These are phyloP conservation scores for Penicillium lividum DNA, from an alignment of 495 filamentous ascomycete genomes.

Conservation along the genomic window DNA sequence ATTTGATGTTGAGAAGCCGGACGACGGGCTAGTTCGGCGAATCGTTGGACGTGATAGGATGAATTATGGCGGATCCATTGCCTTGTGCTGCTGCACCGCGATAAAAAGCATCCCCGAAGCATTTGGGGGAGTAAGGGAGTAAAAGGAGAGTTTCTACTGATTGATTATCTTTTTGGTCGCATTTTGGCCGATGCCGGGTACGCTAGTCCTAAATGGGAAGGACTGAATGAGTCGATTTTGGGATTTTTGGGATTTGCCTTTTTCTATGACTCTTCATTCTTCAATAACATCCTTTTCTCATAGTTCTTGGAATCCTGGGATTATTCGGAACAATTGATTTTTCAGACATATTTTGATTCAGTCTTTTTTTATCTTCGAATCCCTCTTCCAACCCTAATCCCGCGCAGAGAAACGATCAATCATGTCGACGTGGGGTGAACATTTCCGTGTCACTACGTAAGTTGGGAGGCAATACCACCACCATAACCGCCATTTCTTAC, in stretches of 20 bases:
- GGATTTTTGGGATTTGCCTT: constrained; percentile 14
- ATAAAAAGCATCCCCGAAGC: constrained; percentile 20
- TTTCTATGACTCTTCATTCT: background rate
- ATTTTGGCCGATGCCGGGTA: constrained; percentile 30
- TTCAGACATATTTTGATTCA: no score
- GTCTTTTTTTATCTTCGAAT: background rate
- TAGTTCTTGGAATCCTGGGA: background rate
- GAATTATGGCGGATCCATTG: constrained; percentile 34
- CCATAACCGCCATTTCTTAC: constrained; percentile 7
- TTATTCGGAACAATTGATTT: background rate
- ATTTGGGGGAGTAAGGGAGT: constrained; percentile 22
- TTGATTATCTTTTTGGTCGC: constrained; percentile 8
- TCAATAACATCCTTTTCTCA: background rate
- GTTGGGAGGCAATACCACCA: constrained; percentile 26
- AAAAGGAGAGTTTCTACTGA: constrained; percentile 1
- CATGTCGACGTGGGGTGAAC: constrained; percentile 91
- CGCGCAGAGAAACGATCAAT: constrained; percentile 2
- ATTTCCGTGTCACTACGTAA: constrained; percentile 85
- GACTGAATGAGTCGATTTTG: constrained; percentile 30
- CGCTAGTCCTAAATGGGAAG: constrained; percentile 37
- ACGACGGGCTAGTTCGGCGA: constrained; percentile 46
- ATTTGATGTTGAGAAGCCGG: constrained; percentile 59
- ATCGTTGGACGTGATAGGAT: constrained; percentile 36
- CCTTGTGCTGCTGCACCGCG: constrained; percentile 15
- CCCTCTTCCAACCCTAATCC: background rate